These are phyloP conservation scores for Cryphonectria nitschkei DNA, from an alignment of 2,329 filamentous ascomycete genomes.

Conservation along the genomic window DNA sequence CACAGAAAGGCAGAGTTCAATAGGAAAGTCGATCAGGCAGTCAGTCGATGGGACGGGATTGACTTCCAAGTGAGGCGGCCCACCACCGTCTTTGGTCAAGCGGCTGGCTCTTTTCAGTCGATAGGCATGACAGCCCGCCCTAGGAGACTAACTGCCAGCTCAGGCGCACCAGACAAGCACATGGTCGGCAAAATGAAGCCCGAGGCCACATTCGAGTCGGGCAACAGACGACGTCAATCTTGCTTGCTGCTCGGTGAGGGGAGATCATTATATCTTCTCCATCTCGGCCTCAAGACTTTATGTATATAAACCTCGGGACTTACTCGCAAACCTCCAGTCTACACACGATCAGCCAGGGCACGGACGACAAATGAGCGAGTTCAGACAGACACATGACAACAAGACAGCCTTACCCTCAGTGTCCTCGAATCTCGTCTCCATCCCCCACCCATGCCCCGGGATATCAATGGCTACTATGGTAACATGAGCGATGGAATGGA, in stretches of 20 bases:
- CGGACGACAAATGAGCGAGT: not conserved
- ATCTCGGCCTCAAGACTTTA: not conserved
- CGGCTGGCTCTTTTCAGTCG: not conserved
- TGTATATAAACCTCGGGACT: not conserved
- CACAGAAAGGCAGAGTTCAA: not conserved
- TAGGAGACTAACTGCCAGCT: not conserved
- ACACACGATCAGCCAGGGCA: not conserved
- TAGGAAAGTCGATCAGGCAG: not conserved
- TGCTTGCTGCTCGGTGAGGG: not conserved
- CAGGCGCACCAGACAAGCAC: not conserved
- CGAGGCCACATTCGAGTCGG: not conserved
- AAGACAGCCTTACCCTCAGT: not conserved
- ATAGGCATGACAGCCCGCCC: not conserved
- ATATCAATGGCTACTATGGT: not conserved
- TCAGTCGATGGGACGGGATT: not conserved
- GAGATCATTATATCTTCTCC: not conserved
- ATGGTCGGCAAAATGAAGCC: not conserved
- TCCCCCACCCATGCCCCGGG: not conserved
- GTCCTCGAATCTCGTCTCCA: not conserved
- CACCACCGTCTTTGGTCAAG: not conserved
- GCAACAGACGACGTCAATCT: not conserved
- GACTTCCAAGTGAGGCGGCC: not conserved
- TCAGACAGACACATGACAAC: not conserved
- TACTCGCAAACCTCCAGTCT: not conserved
- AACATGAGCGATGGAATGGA: not conserved